phyloP scores from a whole-genome alignment of 192 early-diverging fungal genomes.

The Podila clonocystis region DNA sequence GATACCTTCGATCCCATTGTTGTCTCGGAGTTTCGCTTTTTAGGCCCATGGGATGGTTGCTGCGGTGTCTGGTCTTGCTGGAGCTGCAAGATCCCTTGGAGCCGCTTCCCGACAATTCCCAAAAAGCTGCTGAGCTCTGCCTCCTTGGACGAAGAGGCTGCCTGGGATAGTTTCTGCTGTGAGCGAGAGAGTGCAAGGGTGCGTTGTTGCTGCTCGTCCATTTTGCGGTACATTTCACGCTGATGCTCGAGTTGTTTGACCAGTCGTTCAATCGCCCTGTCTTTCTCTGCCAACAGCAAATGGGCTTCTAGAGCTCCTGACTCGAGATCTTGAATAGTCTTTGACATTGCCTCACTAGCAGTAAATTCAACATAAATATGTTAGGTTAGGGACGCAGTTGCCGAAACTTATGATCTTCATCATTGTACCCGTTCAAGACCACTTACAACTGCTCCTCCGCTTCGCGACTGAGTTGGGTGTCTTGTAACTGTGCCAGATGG shows the following conservation, averaged over 20 bases:
- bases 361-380: background rate
- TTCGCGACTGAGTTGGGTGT: slow-evolving; percentile 5
- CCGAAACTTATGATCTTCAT: background rate
- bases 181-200: slow-evolving; percentile 20
- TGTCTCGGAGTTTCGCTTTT: background rate
- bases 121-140: slow-evolving; percentile 16
- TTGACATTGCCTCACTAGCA: slow-evolving; percentile 31
- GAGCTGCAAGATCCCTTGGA: slow-evolving; percentile 22
- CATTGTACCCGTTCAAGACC: too few species aligned
- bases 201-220: slow-evolving; percentile 47
- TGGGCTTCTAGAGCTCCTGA: slow-evolving; percentile 35
- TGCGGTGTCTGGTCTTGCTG: slow-evolving; percentile 19
- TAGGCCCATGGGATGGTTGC: slow-evolving; percentile 3
- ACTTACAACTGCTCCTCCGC: slow-evolving; percentile 35
- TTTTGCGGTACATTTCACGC: slow-evolving; percentile 20
- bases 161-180: slow-evolving; percentile 9
- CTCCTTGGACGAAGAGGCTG: slow-evolving; percentile 4
- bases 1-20: background rate
- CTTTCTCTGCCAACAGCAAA: slow-evolving; percentile 36
- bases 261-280: slow-evolving; percentile 50
- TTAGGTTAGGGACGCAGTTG: background rate
- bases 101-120: slow-evolving; percentile 3
- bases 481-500: slow-evolving; percentile 25
- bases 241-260: slow-evolving; percentile 49
- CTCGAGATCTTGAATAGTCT: slow-evolving; percentile 19